These are phyloP conservation scores for Gremmenia infestans DNA, from an alignment of 2,329 filamentous ascomycete species.

Conservation along the genomic window DNA sequence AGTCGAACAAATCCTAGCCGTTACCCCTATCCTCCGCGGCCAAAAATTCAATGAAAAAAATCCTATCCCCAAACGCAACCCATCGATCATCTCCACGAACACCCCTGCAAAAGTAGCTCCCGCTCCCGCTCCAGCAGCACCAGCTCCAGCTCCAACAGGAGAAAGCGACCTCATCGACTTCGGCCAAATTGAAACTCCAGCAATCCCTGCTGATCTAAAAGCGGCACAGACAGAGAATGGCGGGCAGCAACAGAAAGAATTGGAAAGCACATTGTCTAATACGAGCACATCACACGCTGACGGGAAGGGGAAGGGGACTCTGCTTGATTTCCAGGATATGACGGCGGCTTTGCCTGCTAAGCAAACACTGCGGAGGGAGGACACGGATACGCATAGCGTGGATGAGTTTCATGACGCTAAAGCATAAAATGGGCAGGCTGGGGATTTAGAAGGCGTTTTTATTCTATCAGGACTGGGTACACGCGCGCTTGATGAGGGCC, in stretches of 20 bases:
- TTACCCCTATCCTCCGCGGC: slow-evolving; percentile 78
- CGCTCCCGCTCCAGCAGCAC: not conserved
- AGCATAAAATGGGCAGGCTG: slow-evolving; percentile 12
- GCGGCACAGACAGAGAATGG: slow-evolving; percentile 23
- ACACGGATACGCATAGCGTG: slow-evolving; percentile 28
- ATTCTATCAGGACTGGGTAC: not conserved
- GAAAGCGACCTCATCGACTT: slow-evolving; percentile 53
- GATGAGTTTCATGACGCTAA: slow-evolving; percentile 34
- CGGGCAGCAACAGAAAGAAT: slow-evolving; percentile 25
- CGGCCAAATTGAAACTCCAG: slow-evolving; percentile 34
- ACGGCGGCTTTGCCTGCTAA: slow-evolving; percentile 41
- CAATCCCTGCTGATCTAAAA: slow-evolving; percentile 21
- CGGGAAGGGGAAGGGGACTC: slow-evolving; percentile 4
- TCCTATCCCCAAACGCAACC: slow-evolving; percentile 47
- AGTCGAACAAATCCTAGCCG: slow-evolving; percentile 76
- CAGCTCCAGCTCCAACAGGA: slow-evolving; percentile 5
- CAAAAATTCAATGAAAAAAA: slow-evolving; percentile 56
- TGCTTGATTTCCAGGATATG: slow-evolving; percentile 53
- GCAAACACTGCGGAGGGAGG: slow-evolving; percentile 19
- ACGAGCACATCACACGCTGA: slow-evolving; percentile 16
- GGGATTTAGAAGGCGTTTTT: slow-evolving; percentile 8
- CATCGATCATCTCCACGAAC: slow-evolving; percentile 3
- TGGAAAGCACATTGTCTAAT: slow-evolving; percentile 24
- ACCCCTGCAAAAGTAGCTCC: slow-evolving; percentile 3
- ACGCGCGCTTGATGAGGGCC: not conserved